phyloP scores from a whole-genome alignment of 2,329 filamentous ascomycete genomes.

The Penicillium sp. region DNA sequence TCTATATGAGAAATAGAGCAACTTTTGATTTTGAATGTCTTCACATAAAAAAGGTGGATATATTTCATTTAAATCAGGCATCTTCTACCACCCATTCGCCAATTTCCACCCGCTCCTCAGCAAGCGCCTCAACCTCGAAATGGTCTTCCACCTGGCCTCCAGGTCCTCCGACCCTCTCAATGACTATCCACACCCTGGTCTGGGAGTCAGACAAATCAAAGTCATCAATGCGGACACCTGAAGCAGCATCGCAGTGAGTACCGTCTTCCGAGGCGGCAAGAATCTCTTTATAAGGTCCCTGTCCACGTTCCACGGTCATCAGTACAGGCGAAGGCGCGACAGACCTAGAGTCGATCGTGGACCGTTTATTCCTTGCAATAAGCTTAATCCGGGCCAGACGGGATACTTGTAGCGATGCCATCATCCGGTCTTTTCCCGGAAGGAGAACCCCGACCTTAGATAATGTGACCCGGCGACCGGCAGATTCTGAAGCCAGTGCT shows the following conservation, averaged over 20 bases:
- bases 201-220: conserved; percentile 66
- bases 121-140: conserved; percentile 45
- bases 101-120: conserved; percentile 45
- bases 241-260: conserved; percentile 68
- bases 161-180: conserved; percentile 73
- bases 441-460: conserved; percentile 51
- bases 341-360: conserved; percentile 38
- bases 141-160: conserved; percentile 51
- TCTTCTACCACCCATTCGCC: conserved; percentile 44
- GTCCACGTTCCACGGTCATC: conserved; percentile 71
- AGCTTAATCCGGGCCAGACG: conserved; percentile 65
- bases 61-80: neutral
- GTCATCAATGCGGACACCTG: conserved; percentile 69
- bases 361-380: conserved; percentile 51
- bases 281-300: conserved; percentile 66
- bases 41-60: neutral
- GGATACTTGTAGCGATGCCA: conserved; percentile 51
- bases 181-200: conserved; percentile 73
- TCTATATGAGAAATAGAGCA: neutral
- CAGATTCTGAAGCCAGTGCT: conserved; percentile 69
- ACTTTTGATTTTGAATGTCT: neutral
- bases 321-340: conserved; percentile 58
- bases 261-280: conserved; percentile 71
- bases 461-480: conserved; percentile 66
- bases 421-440: conserved; percentile 54